Evolutionary conservation across 768 basidiomycete genomes (phyloP).

Genomic region (Lentinula edodes): DNA sequence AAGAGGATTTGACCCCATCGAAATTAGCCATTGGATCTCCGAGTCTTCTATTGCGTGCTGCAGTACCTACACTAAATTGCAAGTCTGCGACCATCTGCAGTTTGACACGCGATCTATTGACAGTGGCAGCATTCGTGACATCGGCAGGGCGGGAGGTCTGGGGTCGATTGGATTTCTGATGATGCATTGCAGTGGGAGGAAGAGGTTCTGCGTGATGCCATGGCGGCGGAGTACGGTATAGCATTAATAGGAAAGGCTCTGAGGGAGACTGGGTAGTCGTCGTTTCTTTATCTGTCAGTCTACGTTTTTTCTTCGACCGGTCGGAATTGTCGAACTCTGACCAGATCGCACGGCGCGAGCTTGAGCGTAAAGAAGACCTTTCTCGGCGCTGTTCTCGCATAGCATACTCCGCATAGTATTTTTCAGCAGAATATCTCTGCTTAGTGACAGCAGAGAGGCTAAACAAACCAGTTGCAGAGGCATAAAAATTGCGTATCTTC

Average conservation of each 20-base stretch:
- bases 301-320: background rate
- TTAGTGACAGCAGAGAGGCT: background rate
- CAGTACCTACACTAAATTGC: background rate
- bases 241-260: background rate
- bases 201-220: background rate
- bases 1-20: background rate
- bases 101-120: background rate
- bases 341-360: background rate
- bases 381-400: background rate
- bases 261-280: background rate
- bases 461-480: background rate
- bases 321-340: background rate
- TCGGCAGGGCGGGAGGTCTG: background rate
- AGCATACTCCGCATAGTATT: background rate
- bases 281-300: background rate
- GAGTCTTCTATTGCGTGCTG: background rate
- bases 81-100: background rate
- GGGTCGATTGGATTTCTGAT: background rate
- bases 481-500: background rate
- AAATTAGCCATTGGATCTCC: background rate
- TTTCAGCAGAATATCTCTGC: background rate
- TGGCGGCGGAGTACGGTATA: slow-evolving; percentile 1
- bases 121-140: background rate
- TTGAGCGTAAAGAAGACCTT: background rate
- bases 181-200: background rate